phyloP scores from a whole-genome alignment of 306 rosid genomes.

The Medicago ruthenica region DNA sequence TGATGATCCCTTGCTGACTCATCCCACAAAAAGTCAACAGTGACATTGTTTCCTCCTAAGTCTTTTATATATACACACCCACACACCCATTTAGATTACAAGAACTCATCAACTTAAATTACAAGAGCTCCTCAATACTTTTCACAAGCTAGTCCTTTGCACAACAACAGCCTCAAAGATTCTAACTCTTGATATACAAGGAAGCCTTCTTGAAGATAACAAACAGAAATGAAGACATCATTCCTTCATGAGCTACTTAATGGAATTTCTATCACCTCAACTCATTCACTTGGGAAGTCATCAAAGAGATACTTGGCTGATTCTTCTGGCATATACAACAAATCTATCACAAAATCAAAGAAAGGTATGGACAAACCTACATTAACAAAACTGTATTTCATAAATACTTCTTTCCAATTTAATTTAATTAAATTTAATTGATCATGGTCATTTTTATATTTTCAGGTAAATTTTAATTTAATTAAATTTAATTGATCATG shows the following conservation, averaged over 20 bases:
- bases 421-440: not conserved
- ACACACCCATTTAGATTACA: conserved; percentile 9
- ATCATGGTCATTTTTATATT: conserved; percentile 4
- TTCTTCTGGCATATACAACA: conserved; percentile 45
- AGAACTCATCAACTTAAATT: conserved; percentile 39
- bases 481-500: no score
- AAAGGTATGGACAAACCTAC: conserved; percentile 43
- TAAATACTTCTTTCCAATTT: not conserved
- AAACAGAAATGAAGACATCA: no score
- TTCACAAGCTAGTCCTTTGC: conserved; percentile 11
- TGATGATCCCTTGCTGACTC: conserved; percentile 64
- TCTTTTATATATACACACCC: no score
- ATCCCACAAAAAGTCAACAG: conserved; percentile 44
- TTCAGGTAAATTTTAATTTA: no score
- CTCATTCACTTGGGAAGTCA: conserved; percentile 35
- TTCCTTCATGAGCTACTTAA: conserved; percentile 52
- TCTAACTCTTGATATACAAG: no score
- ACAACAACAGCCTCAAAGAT: not conserved
- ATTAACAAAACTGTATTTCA: conserved; percentile 23
- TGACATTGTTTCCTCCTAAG: conserved; percentile 42
- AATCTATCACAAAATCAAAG: conserved; percentile 47
- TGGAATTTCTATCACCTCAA: conserved; percentile 38
- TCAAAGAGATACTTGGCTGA: conserved; percentile 51
- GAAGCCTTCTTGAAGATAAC: no score
- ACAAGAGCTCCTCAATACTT: conserved; percentile 38